Evolutionary conservation across 1,284 basidiomycete species (phyloP).

Genomic region (Puccinia polysora): DNA sequence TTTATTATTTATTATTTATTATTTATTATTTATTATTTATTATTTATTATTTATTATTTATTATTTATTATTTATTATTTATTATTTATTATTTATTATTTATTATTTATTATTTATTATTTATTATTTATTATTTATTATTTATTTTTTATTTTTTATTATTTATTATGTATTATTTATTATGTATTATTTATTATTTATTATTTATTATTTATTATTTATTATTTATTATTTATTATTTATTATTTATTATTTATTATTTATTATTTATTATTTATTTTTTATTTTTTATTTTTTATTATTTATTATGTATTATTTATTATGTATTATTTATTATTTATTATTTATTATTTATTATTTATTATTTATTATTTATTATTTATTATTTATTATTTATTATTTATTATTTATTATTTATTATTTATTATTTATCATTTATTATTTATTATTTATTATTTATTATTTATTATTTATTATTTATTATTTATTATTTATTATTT

Average conservation of each 20-base stretch:
- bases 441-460: not conserved
- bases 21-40: not conserved
- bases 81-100: conserved; percentile 4
- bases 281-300: not conserved
- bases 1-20: not conserved
- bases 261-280: not conserved
- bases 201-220: not conserved
- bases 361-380: not conserved
- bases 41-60: not conserved
- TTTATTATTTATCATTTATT: not conserved
- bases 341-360: not conserved
- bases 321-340: not conserved
- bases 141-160: not conserved
- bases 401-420: not conserved
- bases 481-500: not conserved
- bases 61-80: not conserved
- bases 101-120: not conserved
- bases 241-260: too few species aligned
- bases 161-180: too few species aligned
- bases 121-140: not conserved
- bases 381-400: not conserved
- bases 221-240: not conserved
- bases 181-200: not conserved
- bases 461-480: not conserved
- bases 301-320: not conserved